A percentile compares a stretch with the other conserved stretches of the same genome.
These are phyloP conservation scores for Tremella yokohamensis DNA, from an alignment of 768 basidiomycete genomes.

Conservation along the genomic window DNA sequence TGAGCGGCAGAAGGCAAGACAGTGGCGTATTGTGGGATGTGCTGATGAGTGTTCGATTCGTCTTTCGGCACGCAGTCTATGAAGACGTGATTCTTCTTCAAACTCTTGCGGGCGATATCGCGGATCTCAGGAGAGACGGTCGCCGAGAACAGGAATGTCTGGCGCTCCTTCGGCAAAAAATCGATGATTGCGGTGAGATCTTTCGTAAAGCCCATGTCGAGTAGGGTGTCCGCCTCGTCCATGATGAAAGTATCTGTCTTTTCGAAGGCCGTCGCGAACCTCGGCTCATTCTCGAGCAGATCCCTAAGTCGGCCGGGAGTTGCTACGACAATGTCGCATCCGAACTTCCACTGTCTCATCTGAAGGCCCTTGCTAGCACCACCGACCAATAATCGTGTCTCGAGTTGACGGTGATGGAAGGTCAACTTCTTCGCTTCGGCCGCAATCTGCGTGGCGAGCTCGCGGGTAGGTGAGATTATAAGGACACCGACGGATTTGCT, in stretches of 20 bases:
- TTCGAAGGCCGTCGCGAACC: slow-evolving; percentile 59
- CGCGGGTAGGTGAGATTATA: slow-evolving; percentile 83
- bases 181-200: slow-evolving; percentile 72
- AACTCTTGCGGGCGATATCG: slow-evolving; percentile 62
- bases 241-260: slow-evolving; percentile 69
- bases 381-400: slow-evolving; percentile 72
- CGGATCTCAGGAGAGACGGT: slow-evolving; percentile 72
- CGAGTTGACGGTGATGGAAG: slow-evolving; percentile 61
- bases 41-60: slow-evolving; percentile 62
- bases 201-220: slow-evolving; percentile 87
- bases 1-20: slow-evolving; percentile 63
- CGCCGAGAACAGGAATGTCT: slow-evolving; percentile 88
- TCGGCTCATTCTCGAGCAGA: slow-evolving; percentile 59
- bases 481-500: slow-evolving; percentile 64
- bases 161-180: slow-evolving; percentile 67
- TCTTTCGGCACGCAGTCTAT: slow-evolving; percentile 69
- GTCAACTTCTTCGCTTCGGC: slow-evolving; percentile 70
- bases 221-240: slow-evolving; percentile 85
- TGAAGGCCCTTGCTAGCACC: slow-evolving; percentile 67
- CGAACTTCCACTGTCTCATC: slow-evolving; percentile 63
- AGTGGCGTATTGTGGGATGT: slow-evolving; percentile 78
- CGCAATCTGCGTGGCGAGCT: slow-evolving; percentile 85
- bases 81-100: slow-evolving; percentile 64
- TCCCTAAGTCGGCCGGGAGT: slow-evolving; percentile 87
- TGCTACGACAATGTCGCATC: slow-evolving; percentile 77